Percentiles rank a stretch among this genome's conserved stretches.
Evolutionary conservation across 305 asterid genomes (phyloP).

Genomic region (Fraxinus xanthoxyloides): DNA sequence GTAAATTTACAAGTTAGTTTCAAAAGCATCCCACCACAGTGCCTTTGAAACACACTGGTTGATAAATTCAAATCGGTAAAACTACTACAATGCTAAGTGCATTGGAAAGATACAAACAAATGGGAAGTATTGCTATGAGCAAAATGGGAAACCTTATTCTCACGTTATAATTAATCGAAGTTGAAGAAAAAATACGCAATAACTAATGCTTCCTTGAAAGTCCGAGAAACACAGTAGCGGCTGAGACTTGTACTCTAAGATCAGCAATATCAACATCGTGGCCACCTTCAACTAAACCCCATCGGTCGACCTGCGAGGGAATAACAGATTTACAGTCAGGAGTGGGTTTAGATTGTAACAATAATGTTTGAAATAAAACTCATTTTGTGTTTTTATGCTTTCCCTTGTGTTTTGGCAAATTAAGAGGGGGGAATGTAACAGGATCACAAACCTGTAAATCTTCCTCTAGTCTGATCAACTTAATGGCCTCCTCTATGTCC

Average conservation of each 20-base stretch:
- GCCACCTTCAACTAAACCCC: constrained; percentile 99
- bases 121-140: background rate
- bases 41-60: background rate
- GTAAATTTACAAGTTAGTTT: background rate
- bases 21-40: no score
- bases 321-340: background rate
- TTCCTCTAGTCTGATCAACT: constrained; percentile 88
- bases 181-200: constrained; percentile 8
- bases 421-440: background rate
- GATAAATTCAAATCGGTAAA: background rate
- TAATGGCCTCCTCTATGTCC: constrained; percentile 73
- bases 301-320: constrained; percentile 46
- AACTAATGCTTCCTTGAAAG: constrained; percentile 56
- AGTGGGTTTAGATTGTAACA: background rate
- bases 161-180: constrained; percentile 21
- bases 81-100: background rate
- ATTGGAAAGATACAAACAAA: background rate
- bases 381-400: background rate
- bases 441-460: constrained; percentile 62
- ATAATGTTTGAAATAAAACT: background rate
- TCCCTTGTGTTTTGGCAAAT: background rate
- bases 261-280: constrained; percentile 95
- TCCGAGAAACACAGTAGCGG: constrained; percentile 81
- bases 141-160: constrained; percentile 18
- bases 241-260: constrained; percentile 78